phyloP scores from a whole-genome alignment of 352 stramenopile genomes.

The Pythium aquatile region DNA sequence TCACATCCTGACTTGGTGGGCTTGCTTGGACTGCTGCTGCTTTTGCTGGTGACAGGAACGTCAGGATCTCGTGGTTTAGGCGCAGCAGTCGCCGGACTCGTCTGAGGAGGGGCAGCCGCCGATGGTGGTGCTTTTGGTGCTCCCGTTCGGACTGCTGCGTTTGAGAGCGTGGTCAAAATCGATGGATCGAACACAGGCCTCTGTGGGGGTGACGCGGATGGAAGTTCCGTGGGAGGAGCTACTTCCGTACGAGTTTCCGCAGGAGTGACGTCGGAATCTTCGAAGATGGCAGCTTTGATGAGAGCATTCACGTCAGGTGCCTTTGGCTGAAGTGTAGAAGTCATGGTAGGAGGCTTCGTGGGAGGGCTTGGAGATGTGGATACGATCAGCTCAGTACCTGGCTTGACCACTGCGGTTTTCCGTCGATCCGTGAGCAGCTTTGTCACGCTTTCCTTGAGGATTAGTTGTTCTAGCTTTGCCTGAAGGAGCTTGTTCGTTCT shows the following conservation, averaged over 20 bases:
- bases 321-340: background rate
- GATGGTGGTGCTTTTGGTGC: background rate
- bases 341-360: background rate
- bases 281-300: constrained; percentile 23
- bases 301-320: constrained; percentile 9
- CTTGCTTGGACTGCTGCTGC: background rate
- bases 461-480: constrained; percentile 61
- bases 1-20: background rate
- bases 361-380: background rate
- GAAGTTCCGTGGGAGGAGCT: background rate
- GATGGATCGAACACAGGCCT: background rate
- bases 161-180: background rate
- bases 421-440: constrained; percentile 31
- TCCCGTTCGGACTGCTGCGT: background rate
- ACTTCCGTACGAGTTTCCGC: background rate
- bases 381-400: background rate
- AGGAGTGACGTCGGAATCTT: constrained; percentile 8
- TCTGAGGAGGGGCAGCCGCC: background rate
- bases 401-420: constrained; percentile 9
- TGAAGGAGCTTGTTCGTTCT: constrained; percentile 65
- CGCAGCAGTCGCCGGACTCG: constrained; percentile 16
- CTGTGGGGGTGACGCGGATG: background rate
- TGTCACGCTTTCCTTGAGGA: constrained; percentile 52
- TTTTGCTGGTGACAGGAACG: background rate
- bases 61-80: background rate